Evolutionary conservation across 306 rosid genomes (phyloP).

Genomic region (Phaseolus lunatus): DNA sequence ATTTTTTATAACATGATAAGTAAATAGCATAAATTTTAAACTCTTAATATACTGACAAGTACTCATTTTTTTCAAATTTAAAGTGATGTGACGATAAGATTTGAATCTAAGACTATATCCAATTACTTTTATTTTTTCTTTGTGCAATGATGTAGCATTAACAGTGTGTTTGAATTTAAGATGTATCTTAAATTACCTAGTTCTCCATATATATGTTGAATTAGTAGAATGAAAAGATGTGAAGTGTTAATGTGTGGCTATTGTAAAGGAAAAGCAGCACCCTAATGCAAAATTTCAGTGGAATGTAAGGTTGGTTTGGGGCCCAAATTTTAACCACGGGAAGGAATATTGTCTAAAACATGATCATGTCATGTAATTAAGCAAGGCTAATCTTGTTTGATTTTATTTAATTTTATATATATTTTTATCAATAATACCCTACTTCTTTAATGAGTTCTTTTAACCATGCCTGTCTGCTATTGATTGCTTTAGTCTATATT

Average conservation of each 20-base stretch:
- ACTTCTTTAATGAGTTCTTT: conserved; percentile 45
- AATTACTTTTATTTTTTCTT: background rate
- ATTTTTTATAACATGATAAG: no score
- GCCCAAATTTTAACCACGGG: conserved; percentile 42
- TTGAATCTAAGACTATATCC: no score
- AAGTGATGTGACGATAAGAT: no score
- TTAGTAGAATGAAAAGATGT: background rate
- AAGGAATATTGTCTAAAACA: conserved; percentile 46
- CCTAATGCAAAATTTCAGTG: conserved; percentile 37
- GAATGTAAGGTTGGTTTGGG: conserved; percentile 41
- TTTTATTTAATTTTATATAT: background rate
- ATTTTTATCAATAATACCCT: background rate
- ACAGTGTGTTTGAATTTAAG: background rate
- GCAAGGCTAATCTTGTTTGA: conserved; percentile 30
- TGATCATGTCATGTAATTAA: conserved; percentile 46
- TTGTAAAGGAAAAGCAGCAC: conserved; percentile 37
- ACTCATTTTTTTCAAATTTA: no score
- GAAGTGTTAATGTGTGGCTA: background rate
- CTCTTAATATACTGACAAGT: background rate
- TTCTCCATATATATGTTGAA: background rate
- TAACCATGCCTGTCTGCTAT: conserved; percentile 57
- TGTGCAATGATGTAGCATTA: background rate
- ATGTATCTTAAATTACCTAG: no score
- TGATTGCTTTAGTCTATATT: conserved; percentile 60
- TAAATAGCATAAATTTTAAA: no score